Evolutionary conservation across 768 basidiomycete species (phyloP).

Genomic region (Termitomyces sp.): DNA sequence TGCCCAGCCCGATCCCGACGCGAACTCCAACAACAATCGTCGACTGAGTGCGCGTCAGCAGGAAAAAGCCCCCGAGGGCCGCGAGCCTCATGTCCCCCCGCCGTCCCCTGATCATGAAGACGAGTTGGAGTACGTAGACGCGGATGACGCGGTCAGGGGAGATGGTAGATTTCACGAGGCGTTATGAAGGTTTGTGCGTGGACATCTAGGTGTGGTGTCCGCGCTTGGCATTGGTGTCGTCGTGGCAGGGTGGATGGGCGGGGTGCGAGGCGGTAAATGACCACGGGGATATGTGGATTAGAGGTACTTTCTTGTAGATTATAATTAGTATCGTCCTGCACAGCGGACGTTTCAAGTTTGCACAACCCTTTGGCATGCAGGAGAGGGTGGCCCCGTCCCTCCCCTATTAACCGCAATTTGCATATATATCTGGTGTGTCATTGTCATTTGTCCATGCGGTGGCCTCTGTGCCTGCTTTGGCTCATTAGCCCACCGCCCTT

Average conservation of each 20-base stretch:
- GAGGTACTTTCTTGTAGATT: no score
- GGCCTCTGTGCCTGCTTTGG: background rate
- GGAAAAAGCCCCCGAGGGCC: slow-evolving; percentile 77
- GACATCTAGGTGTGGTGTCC: background rate
- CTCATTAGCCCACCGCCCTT: background rate
- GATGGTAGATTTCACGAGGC: slow-evolving; percentile 28
- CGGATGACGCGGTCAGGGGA: slow-evolving; percentile 12
- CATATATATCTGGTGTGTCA: background rate
- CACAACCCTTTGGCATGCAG: no score
- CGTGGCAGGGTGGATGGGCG: no score
- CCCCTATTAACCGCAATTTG: no score
- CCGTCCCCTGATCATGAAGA: background rate
- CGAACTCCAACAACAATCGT: no score
- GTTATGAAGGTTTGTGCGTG: slow-evolving; percentile 12
- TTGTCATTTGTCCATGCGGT: no score
- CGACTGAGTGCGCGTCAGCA: slow-evolving; percentile 57
- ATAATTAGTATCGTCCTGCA: no score
- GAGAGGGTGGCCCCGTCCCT: no score
- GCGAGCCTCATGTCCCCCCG: no score
- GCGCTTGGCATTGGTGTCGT: background rate
- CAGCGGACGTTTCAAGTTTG: no score
- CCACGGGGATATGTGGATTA: no score
- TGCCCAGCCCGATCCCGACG: slow-evolving; percentile 23
- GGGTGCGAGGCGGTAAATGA: no score
- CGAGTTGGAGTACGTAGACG: background rate